Evolutionary conservation across 169 alveolate species (phyloP).

Genomic region (Eimeria acervulina): DNA sequence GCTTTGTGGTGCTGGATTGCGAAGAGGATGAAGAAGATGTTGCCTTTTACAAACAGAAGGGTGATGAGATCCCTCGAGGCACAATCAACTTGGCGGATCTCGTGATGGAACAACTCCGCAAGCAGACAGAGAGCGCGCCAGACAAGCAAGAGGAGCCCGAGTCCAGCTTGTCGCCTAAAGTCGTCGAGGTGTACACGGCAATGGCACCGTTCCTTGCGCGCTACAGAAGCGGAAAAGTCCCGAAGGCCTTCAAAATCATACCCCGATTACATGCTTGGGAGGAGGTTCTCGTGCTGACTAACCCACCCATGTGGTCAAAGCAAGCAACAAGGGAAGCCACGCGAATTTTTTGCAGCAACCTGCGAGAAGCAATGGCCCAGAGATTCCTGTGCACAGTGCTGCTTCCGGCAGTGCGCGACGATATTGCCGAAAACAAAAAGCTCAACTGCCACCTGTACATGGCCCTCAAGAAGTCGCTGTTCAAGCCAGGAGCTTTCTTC

Average conservation of each 20-base stretch:
- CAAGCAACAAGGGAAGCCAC: conserved; percentile 95
- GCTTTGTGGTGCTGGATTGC: conserved; percentile 61
- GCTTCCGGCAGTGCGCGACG: conserved; percentile 93
- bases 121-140: not conserved
- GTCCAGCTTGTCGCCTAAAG: conserved; percentile 77
- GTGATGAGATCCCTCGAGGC: not conserved
- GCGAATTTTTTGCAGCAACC: conserved; percentile 91
- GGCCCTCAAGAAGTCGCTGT: conserved; percentile 93
- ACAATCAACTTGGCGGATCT: conserved; percentile 52
- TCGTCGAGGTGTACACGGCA: conserved; percentile 83
- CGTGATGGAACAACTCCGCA: conserved; percentile 45
- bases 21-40: conserved; percentile 65
- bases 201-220: conserved; percentile 89
- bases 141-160: conserved; percentile 33
- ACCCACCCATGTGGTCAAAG: conserved; percentile 96
- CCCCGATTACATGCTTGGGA: conserved; percentile 96
- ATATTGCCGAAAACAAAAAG: conserved; percentile 90
- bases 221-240: conserved; percentile 95
- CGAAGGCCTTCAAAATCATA: conserved; percentile 95
- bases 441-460: conserved; percentile 95
- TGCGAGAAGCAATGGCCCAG: conserved; percentile 89
- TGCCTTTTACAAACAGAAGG: conserved; percentile 17
- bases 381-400: conserved; percentile 89
- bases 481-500: conserved; percentile 97
- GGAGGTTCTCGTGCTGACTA: conserved; percentile 93